These are phyloP conservation scores for Boletus subcaerulescens DNA, from an alignment of 768 basidiomycete species.

Conservation along the genomic window DNA sequence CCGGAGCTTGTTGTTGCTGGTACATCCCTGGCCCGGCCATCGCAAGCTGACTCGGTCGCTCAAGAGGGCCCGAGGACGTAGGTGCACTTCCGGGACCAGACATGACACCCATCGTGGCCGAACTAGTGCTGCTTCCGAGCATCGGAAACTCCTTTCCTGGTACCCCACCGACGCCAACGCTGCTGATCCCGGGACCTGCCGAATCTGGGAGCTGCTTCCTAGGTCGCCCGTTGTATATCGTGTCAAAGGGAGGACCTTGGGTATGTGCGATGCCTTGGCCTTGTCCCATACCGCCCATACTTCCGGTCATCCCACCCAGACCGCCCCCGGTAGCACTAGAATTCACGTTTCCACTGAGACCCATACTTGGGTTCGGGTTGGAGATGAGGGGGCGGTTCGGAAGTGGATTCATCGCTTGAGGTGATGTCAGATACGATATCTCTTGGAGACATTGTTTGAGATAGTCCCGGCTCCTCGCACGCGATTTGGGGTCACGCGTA, in stretches of 20 bases:
- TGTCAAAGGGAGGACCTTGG: conserved; percentile 53
- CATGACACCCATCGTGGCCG: conserved; percentile 40
- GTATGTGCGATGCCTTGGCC: conserved; percentile 17
- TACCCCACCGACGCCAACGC: conserved; percentile 37
- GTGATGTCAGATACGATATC: conserved; percentile 94
- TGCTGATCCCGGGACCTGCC: conserved; percentile 33
- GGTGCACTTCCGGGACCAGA: conserved; percentile 52
- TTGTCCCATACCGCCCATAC: conserved; percentile 16
- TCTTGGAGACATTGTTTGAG: conserved; percentile 99
- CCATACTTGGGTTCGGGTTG: conserved; percentile 41
- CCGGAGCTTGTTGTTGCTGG: conserved; percentile 35
- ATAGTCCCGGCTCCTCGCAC: conserved; percentile 93
- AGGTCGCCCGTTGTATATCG: conserved; percentile 77
- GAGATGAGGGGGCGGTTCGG: conserved; percentile 75
- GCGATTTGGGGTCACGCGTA: conserved; percentile 91
- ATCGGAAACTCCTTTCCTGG: conserved; percentile 61
- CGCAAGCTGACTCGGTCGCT: conserved; percentile 46
- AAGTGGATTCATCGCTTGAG: conserved; percentile 95
- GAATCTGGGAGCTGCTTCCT: conserved; percentile 77
- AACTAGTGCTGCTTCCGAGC: conserved; percentile 45
- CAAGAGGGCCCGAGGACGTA: conserved; percentile 46
- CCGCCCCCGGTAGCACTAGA: conserved; percentile 13
- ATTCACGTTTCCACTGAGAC: conserved; percentile 21
- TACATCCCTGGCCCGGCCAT: conserved; percentile 36
- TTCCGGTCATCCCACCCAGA: conserved; percentile 7